Evolutionary conservation across 2,329 filamentous ascomycete species (phyloP).

Genomic region (Fusarium aywerte): DNA sequence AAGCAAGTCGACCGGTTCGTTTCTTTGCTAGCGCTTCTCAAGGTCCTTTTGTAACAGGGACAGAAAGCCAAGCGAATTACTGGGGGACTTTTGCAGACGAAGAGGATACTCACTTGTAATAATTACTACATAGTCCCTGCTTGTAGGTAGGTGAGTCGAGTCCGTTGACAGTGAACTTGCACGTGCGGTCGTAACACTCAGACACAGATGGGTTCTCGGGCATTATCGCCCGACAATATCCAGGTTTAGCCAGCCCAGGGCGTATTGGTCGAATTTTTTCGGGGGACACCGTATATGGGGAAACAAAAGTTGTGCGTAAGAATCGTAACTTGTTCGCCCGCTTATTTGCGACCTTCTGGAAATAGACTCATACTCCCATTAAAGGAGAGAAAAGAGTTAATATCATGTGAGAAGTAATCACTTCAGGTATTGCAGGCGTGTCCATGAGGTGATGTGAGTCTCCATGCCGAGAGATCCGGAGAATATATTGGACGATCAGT

Average conservation of each 20-base stretch:
- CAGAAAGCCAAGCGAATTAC: conserved; percentile 10
- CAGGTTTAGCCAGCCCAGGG: conserved; percentile 14
- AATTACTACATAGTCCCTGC: conserved; percentile 24
- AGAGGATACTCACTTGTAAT: conserved; percentile 40
- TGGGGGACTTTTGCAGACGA: conserved; percentile 40
- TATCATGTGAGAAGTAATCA: conserved; percentile 12
- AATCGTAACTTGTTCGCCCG: conserved; percentile 1
- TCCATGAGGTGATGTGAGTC: conserved; percentile 6
- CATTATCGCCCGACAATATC: conserved; percentile 22
- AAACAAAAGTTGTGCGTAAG: conserved; percentile 11
- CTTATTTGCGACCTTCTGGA: conserved; percentile 43
- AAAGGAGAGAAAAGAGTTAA: background rate
- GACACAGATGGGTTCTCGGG: conserved; percentile 16
- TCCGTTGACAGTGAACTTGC: conserved; percentile 13
- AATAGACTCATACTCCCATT: conserved; percentile 12
- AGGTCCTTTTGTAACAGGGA: conserved; percentile 33
- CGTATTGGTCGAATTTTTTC: conserved; percentile 9
- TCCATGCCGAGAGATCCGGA: conserved; percentile 37
- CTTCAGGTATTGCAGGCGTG: conserved; percentile 2
- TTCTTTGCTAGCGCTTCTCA: conserved; percentile 12
- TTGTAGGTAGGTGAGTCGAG: conserved; percentile 1
- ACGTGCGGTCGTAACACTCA: conserved; percentile 8
- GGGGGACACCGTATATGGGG: conserved; percentile 14
- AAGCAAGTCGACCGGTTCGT: conserved; percentile 26
- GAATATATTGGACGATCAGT: conserved; percentile 19